phyloP scores from a whole-genome alignment of 106 monocot genomes.

The Dendrobium officinale region DNA sequence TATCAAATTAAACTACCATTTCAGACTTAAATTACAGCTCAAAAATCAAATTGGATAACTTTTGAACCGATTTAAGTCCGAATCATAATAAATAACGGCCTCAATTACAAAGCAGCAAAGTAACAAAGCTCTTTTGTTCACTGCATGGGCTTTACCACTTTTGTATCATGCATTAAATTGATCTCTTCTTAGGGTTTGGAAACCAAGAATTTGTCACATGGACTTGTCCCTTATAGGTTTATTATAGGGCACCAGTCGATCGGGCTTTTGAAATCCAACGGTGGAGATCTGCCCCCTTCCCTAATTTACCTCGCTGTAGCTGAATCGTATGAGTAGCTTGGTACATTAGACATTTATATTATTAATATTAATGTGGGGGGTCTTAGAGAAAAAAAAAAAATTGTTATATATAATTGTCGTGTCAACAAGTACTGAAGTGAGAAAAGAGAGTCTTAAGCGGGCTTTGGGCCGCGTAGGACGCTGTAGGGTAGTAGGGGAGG shows the following conservation, averaged over 20 bases:
- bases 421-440: slow-evolving; percentile 1
- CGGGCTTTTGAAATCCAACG: not conserved
- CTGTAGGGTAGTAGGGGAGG: too few relatives aligned
- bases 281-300: not conserved
- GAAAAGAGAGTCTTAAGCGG: not conserved
- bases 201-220: slow-evolving; percentile 1
- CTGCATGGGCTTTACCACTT: not conserved
- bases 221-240: not conserved
- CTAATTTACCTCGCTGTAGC: not conserved
- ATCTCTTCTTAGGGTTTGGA: not conserved
- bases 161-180: slow-evolving; percentile 1
- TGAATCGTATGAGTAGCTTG: not conserved
- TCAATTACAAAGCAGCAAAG: not conserved
- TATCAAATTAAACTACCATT: too few relatives aligned
- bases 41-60: too few relatives aligned
- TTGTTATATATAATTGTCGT: not conserved
- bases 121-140: not conserved
- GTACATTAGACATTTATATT: not conserved
- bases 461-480: not conserved
- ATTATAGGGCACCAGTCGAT: not conserved
- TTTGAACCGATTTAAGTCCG: too few relatives aligned
- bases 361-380: not conserved
- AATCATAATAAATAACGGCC: not conserved
- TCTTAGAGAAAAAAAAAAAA: not conserved
- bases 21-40: too few relatives aligned